Evolutionary conservation across 495 filamentous ascomycete genomes (phyloP), one percentile per base, ranked within the genome.

Genomic region (Lasiosphaeriaceae sp.): DNA sequence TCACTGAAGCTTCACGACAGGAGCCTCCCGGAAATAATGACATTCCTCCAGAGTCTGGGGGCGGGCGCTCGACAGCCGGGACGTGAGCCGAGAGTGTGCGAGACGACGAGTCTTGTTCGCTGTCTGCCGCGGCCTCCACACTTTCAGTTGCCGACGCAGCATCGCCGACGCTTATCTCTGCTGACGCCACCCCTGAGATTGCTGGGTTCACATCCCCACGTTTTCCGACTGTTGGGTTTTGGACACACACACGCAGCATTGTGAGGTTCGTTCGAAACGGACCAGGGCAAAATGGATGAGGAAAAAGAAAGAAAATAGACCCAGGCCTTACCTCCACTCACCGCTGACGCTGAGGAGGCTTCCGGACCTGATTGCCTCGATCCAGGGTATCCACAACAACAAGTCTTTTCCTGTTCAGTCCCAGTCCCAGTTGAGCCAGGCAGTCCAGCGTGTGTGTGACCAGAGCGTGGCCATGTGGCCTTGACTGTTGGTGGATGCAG

Each of bases 141-240:
- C 58, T 56, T 63, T 43, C 57, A 47, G 48, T 55, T 58, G 49
- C 54, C 39, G 49, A n/a, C n/a, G n/a, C n/a, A n/a, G n/a, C n/a
- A 52, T 23, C 50, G 26, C 26, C 26, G 26, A 31, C 26, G 26
- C 62, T 67, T 65, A 67, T 65, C 65, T 67, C 41, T 59, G 41
- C 39, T 67, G 55, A 56, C 56, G 62, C 62, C 64, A 65, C 56
- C 47, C 62, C 64, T 47, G 37, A 60, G 59, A 58, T 62, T 60
- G 59, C 49, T 65, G 45, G 20, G 55, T 14, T 34, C 60, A 66
- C 56, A 26, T 63, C 56, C 52, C 48, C 23, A 50, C 22, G 17
- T 21, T 11, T 26, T 31, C 47, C 51, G 29, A 31, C 39, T 14
- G 21, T 54, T 35, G 51, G 51, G 29, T 52, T 9, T 31, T 31